Base-by-base conservation (phyloP, 108 stramenopile genomes). In the Nitzschia sp. region DNA sequence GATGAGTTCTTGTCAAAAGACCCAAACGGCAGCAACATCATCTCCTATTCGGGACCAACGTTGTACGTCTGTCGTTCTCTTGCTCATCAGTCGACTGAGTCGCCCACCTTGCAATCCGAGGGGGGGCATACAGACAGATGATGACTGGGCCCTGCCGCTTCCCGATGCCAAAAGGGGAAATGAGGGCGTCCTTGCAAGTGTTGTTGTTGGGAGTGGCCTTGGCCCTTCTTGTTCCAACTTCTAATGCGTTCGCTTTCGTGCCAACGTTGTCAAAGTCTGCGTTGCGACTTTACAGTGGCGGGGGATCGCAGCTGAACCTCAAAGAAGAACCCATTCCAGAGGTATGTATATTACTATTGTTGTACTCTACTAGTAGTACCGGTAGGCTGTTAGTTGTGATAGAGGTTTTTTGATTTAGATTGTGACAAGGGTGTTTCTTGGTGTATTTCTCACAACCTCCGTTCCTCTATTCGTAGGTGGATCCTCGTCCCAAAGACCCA, bases 401-500 rank as follows among this genome's bases (percentile, higher is more conserved):
- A n/a, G n/a, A n/a, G n/a, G n/a, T n/a, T n/a, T n/a, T n/a, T 14
- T 60, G 59, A 19, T 40, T 42, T 42, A n/a, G 11, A 20, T 39
- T 24, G 29, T 17, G 37, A 42, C 17, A 24, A 26, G 19, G 14
- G 21, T 26, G 3, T 22, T 54, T 17, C 10, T n/a, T 17, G n/a
- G 43, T 37, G 7, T 19, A 43, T 46, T 62, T 10, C 41, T 46
- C 57, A 21, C 25, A 20, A 39, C 57, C 25, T 34, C 21, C 10
- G 29, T 40, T 9, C 11, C 8, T 8, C 29, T 22, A 7, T 22
- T 50, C 41, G 6, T 52, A 91, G 86, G 84, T 93, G 14, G 89
- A 93, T 59, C 92, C 92, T 53, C 87, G 92, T 6, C 89, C 87
- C 53, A 87, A 89, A 65, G 80, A 88, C 51, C 92, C 92, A 20